Evolutionary conservation across 768 basidiomycete species (phyloP).

Genomic region (Kockovaella imperatae): DNA sequence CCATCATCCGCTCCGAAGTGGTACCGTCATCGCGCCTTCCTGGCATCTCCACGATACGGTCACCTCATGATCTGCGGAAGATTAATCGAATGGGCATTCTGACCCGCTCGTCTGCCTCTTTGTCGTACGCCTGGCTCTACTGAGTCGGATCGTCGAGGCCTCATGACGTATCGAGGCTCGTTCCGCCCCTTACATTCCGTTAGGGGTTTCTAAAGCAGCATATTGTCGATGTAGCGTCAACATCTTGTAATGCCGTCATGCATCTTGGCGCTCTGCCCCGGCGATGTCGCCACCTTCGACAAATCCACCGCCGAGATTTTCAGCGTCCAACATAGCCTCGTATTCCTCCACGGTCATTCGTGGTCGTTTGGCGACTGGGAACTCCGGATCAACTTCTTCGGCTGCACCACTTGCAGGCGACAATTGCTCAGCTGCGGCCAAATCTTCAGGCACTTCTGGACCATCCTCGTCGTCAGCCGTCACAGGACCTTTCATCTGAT

Average conservation of each 20-base stretch:
- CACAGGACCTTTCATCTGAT: constrained; percentile 29
- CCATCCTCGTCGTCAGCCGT: constrained; percentile 6
- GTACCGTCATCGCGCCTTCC: constrained; percentile 3
- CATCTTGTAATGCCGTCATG: neutral
- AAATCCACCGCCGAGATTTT: constrained; percentile 27
- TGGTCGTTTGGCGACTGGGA: neutral
- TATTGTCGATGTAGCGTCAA: neutral
- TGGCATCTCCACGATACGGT: constrained; percentile 1
- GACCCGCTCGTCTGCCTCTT: constrained; percentile 20
- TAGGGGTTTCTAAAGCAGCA: neutral
- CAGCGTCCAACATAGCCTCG: constrained; percentile 33
- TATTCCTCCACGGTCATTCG: constrained; percentile 27
- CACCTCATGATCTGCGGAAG: constrained; percentile 9
- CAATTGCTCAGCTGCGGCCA: neutral
- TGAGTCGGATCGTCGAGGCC: neutral
- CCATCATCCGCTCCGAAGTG: no score
- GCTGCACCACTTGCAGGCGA: neutral
- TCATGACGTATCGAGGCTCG: constrained; percentile 21
- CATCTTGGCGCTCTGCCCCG: constrained; percentile 2
- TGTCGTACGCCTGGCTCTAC: neutral
- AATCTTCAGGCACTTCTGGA: constrained; percentile 1
- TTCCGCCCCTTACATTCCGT: constrained; percentile 33
- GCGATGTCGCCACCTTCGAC: constrained; percentile 25
- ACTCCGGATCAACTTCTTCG: constrained; percentile 2
- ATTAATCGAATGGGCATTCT: constrained; percentile 29